Percentiles rank a stretch among this genome's conserved stretches.
Conservation (phyloP, 2,329 filamentous ascomycete species). For the Pseudopyricularia cyperi region DNA sequence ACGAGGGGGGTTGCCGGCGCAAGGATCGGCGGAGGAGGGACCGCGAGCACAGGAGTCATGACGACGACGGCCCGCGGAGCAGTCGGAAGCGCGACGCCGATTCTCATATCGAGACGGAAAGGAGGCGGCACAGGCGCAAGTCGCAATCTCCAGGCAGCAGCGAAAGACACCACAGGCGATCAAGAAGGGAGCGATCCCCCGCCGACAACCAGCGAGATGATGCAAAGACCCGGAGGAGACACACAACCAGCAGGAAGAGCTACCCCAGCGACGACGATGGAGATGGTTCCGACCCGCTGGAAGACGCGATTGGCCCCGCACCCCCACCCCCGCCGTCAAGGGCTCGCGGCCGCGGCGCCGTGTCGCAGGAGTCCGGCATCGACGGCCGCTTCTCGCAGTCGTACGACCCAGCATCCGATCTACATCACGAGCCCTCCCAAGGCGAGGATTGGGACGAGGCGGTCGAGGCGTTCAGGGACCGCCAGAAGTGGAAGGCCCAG, state of each 20-base stretch:
- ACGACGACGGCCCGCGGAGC: not conserved
- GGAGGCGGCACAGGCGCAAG: conserved; percentile 9
- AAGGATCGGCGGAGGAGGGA: conserved; percentile 2
- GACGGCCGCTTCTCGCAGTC: conserved; percentile 65
- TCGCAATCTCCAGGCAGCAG: conserved; percentile 8
- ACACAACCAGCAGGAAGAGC: conserved; percentile 7
- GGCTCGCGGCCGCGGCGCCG: conserved; percentile 58
- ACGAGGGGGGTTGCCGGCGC: not conserved
- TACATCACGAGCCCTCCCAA: conserved; percentile 19
- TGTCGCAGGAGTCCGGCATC: conserved; percentile 51
- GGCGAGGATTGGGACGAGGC: conserved; percentile 62
- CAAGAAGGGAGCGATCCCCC: conserved; percentile 6
- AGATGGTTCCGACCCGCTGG: conserved; percentile 55
- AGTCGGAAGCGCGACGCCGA: not conserved
- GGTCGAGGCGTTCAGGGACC: conserved; percentile 64
- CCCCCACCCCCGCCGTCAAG: conserved; percentile 36
- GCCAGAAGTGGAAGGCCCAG: conserved; percentile 63
- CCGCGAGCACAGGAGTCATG: conserved; percentile 4
- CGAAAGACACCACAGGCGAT: conserved; percentile 7
- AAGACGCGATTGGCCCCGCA: conserved; percentile 65
- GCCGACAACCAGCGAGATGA: conserved; percentile 4
- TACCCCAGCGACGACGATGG: conserved; percentile 5
- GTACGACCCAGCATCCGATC: conserved; percentile 45
- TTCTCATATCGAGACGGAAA: not conserved
- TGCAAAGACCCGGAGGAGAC: conserved; percentile 5